Evolutionary conservation across 345 rosid genomes (phyloP), one percentile per base, ranked within the genome.

Genomic region (Aethionema arabicum): DNA sequence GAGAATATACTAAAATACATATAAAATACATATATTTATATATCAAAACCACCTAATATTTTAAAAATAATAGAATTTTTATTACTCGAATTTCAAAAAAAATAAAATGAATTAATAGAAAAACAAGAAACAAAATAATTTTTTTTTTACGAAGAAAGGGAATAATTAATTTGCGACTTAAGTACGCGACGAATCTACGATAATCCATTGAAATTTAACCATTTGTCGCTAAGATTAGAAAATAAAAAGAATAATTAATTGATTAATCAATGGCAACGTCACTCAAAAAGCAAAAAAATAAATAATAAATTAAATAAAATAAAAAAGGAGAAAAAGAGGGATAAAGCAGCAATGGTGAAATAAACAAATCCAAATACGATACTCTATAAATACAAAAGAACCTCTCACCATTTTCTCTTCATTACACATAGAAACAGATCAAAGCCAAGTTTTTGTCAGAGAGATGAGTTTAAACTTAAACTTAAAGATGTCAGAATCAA

Each of bases 401-500:
- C 73, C 54, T 62, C 60, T 60, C 44, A 30, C 53, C 59, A 29
- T 32, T 66, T 67, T 55, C 56, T 55, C 67, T 66, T 58, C 39
- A 40, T 63, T 27, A 27, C 38, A 36, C 35, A 12, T 0, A 38
- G 11, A 8, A 27, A 21, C 6, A 29, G 30, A 50, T 8, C 9
- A 11, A 38, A 38, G 8, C 4, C 58, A 54, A 37, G 39, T 14
- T 35, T 21, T 16, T 35, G 6, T 33, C 37, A 58, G 7, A 70
- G 1, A 49, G 3, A 50, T 35, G 58, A 8, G 81, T 5, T 58
- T 45, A 33, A 11, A 45, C n/a, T 61, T 85, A 85, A 77, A 75
- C 61, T 71, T 74, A 67, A 1, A 76, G 78, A 63, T 60, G 87
- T 38, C 76, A 0, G 95, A 87, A 67, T 68, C 65, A 39, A 75